Base-by-base conservation (phyloP, 768 basidiomycete species). In the Mycena crocata region DNA sequence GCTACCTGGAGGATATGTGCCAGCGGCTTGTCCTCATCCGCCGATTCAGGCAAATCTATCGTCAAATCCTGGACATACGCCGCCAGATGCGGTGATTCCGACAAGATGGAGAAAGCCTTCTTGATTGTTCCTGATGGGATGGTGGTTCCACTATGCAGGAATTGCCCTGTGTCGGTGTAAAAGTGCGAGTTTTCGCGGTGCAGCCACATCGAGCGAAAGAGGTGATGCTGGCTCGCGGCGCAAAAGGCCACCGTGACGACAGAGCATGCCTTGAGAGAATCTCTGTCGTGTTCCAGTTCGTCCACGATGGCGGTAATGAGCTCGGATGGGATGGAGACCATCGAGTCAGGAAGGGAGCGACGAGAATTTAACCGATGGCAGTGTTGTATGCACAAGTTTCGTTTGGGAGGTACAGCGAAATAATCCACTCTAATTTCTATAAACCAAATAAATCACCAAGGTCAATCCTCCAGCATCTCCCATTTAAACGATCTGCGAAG, bases 271-370 rank as follows among this genome's bases (percentile, higher is more conserved):
- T 64, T 67, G 44, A 71, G 58, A 7, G 69, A 40, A 7, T 19
- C 30, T 3, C 39, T 30, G 55, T 71, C 66, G 37, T 64, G 21
- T 13, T 56, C 42, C 28, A 71, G 55, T n/a, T 68, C 70, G 56
- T 71, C 70, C 28, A 71, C 55, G 55, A 71, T 65, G 7, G 35
- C 40, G 2, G 57, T 55, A 31, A 68, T 44, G 28, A 68, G 66
- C 50, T 71, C 66, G n/a, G 21, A 40, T 17, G 66, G 62, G 15
- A 71, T 35, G 21, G 57, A 26, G 2, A 46, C 19, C 57, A 60
- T 54, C 3, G 32, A 55, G 32, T 44, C 35, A 40, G 34, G 10
- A 26, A 46, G 24, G 32, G 59, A 30, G 48, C 49, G n/a, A n/a
- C n/a, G n/a, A n/a, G n/a, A n/a, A n/a, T n/a, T n/a, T n/a, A n/a